A percentile compares a stretch with the other conserved stretches of the same genome.
Evolutionary conservation across 78 protist species (phyloP).

Genomic region (Dictyostelium firmibasis): DNA sequence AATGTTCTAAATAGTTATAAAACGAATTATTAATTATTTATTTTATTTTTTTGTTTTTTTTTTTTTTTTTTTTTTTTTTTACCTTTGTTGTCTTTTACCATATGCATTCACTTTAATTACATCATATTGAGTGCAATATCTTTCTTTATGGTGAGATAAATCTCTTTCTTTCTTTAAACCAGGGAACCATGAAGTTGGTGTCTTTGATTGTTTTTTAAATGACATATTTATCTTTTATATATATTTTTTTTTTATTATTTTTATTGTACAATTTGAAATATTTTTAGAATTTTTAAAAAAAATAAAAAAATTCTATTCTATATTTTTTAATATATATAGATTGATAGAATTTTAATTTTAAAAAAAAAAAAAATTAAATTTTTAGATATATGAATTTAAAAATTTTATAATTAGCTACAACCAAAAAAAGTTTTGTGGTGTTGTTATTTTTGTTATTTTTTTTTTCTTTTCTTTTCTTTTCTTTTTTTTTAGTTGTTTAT

Average conservation of each 20-base stretch:
- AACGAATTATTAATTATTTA: not conserved
- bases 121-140: slow-evolving; percentile 6
- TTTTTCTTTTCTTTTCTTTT: no score
- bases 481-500: not conserved
- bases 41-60: no score
- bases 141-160: slow-evolving; percentile 51
- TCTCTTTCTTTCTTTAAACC: slow-evolving; percentile 52
- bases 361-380: not conserved
- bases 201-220: slow-evolving; percentile 36
- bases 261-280: not conserved
- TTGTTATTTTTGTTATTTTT: not conserved
- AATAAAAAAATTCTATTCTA: not conserved
- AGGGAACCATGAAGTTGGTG: slow-evolving; percentile 56
- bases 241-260: not conserved
- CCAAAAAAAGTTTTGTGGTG: not conserved
- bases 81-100: slow-evolving; percentile 74
- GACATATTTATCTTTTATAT: slow-evolving; percentile 38
- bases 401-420: not conserved
- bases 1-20: slow-evolving; percentile 16
- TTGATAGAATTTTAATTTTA: not conserved
- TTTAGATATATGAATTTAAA: not conserved
- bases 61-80: not conserved
- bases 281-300: no score
- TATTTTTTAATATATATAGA: slow-evolving; percentile 4
- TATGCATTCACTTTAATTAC: slow-evolving; percentile 55